Evolutionary conservation across 1,139 yeast species (phyloP).

Genomic region (Keqinozyma sinolaborantium): DNA sequence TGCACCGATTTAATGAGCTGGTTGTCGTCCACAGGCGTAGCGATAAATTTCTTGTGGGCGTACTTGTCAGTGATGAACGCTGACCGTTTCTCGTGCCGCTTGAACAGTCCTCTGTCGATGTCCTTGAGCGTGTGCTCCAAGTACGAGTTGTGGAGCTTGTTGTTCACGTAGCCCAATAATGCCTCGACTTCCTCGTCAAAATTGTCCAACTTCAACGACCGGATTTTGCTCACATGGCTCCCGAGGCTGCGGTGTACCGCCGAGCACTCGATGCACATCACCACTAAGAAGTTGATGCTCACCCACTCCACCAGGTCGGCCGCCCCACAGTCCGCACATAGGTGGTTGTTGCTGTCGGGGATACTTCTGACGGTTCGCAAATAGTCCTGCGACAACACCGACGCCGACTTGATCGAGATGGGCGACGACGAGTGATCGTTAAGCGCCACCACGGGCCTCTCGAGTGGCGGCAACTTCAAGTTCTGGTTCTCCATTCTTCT

Average conservation of each 20-base stretch:
- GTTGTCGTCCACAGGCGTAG: constrained; percentile 19
- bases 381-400: constrained; percentile 22
- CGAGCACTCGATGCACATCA: constrained; percentile 81
- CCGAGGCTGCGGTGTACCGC: constrained; percentile 54
- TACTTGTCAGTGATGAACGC: constrained; percentile 53
- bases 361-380: constrained; percentile 43
- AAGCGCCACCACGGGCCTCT: constrained; percentile 5
- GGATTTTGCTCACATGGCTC: constrained; percentile 46
- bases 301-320: constrained; percentile 79
- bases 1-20: constrained; percentile 44
- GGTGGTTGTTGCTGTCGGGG: constrained; percentile 52
- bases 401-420: constrained; percentile 25
- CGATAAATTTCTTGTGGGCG: constrained; percentile 32
- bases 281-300: constrained; percentile 68
- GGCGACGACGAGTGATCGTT: constrained; percentile 21
- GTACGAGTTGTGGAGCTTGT: constrained; percentile 31
- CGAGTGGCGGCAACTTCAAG: constrained; percentile 8
- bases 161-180: constrained; percentile 41
- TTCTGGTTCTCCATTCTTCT: constrained; percentile 1
- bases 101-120: constrained; percentile 24
- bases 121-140: constrained; percentile 27
- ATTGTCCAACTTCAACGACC: constrained; percentile 48
- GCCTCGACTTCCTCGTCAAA: constrained; percentile 39
- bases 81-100: constrained; percentile 33
- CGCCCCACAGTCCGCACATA: constrained; percentile 80